These are phyloP conservation scores for Hymenoscyphus occultus DNA, from an alignment of 2,329 filamentous ascomycete species.

Conservation along the genomic window DNA sequence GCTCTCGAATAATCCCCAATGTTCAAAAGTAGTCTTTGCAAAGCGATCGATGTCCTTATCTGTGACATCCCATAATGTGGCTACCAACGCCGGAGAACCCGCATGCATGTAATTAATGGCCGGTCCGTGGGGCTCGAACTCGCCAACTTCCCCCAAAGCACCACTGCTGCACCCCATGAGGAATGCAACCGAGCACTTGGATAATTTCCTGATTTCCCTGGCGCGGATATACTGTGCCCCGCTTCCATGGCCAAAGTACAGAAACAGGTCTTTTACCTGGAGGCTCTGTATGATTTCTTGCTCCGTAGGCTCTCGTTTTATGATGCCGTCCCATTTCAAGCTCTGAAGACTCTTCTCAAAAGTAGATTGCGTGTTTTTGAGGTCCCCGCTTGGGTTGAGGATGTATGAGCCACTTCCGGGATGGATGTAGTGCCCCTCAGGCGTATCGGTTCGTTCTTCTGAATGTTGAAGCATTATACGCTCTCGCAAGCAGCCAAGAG, in stretches of 20 bases:
- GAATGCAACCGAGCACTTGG: slow-evolving; percentile 75
- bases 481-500: slow-evolving; percentile 75
- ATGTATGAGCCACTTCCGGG: slow-evolving; percentile 67
- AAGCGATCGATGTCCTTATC: slow-evolving; percentile 97
- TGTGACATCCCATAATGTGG: slow-evolving; percentile 96
- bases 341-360: slow-evolving; percentile 65
- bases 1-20: slow-evolving; percentile 69
- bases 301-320: slow-evolving; percentile 69
- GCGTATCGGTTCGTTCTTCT: slow-evolving; percentile 15
- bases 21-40: slow-evolving; percentile 72
- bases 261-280: slow-evolving; percentile 63
- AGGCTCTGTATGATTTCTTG: slow-evolving; percentile 71
- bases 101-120: slow-evolving; percentile 90
- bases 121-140: slow-evolving; percentile 88
- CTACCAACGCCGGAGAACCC: slow-evolving; percentile 80
- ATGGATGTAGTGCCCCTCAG: slow-evolving; percentile 54
- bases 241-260: slow-evolving; percentile 96
- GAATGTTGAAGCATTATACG: slow-evolving; percentile 53
- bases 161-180: slow-evolving; percentile 95
- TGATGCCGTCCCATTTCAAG: slow-evolving; percentile 70
- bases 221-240: slow-evolving; percentile 92
- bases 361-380: slow-evolving; percentile 73
- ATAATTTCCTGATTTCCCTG: slow-evolving; percentile 74
- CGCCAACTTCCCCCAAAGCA: slow-evolving; percentile 73
- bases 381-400: slow-evolving; percentile 83